Evolutionary conservation across 2,329 filamentous ascomycete genomes (phyloP).

Genomic region (Fusarium brevicatenulatum): DNA sequence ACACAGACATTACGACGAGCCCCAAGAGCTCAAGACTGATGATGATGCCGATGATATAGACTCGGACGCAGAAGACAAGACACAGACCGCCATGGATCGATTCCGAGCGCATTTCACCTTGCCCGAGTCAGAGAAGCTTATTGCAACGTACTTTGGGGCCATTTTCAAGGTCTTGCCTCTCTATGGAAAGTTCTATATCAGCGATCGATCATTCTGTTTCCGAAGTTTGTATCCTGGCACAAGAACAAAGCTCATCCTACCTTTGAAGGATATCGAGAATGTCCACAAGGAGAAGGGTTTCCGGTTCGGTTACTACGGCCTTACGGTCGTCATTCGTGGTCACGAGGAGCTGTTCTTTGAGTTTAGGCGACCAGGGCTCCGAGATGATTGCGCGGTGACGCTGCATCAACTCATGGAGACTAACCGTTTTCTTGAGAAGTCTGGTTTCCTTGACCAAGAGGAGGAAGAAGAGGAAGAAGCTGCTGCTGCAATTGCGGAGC

Average conservation of each 20-base stretch:
- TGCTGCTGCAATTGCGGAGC: constrained; percentile 82
- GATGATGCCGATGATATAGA: constrained; percentile 60
- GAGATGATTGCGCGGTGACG: constrained; percentile 90
- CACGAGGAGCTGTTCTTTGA: constrained; percentile 98
- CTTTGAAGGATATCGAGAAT: constrained; percentile 90
- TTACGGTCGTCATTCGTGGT: constrained; percentile 91
- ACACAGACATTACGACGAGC: constrained; percentile 84
- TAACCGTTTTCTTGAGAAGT: constrained; percentile 75
- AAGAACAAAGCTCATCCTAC: constrained; percentile 90
- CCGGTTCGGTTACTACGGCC: constrained; percentile 86
- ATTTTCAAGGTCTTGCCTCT: constrained; percentile 89
- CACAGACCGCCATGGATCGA: constrained; percentile 76
- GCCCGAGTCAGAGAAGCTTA: constrained; percentile 82
- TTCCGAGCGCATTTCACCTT: constrained; percentile 92
- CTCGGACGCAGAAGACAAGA: constrained; percentile 71
- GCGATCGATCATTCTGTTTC: constrained; percentile 89
- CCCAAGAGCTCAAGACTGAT: constrained; percentile 61
- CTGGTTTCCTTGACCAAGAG: constrained; percentile 72
- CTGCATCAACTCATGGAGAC: constrained; percentile 81
- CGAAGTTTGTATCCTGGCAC: constrained; percentile 89
- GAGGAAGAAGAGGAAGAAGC: constrained; percentile 77
- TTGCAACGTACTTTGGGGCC: constrained; percentile 91
- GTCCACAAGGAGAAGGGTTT: constrained; percentile 96
- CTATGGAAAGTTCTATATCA: constrained; percentile 97
- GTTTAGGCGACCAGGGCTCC: constrained; percentile 78